These are phyloP conservation scores for Salix udensis DNA, from an alignment of 345 rosid genomes.

Conservation along the genomic window DNA sequence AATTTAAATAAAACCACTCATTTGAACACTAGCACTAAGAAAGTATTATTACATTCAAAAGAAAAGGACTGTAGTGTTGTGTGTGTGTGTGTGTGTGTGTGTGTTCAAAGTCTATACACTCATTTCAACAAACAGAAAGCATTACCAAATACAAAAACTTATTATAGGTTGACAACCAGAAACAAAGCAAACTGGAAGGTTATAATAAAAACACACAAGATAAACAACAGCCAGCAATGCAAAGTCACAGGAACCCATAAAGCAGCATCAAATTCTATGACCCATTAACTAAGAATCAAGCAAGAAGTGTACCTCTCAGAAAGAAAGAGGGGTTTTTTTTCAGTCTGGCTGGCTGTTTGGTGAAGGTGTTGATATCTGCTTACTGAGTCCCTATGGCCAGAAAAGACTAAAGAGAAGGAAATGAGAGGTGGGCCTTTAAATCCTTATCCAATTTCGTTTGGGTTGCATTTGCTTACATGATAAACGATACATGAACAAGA, in stretches of 20 bases:
- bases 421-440: slow-evolving; percentile 41
- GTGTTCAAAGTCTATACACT: neutral
- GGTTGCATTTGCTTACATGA: neutral
- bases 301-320: slow-evolving; percentile 16
- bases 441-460: slow-evolving; percentile 37
- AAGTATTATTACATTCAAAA: too few relatives aligned
- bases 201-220: neutral
- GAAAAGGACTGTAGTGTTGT: too few relatives aligned
- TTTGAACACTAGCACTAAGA: too few relatives aligned
- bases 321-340: too few relatives aligned
- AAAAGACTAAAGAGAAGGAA: slow-evolving; percentile 23
- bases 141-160: too few relatives aligned
- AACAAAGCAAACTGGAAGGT: too few relatives aligned
- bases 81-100: neutral
- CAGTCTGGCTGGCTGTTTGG: too few relatives aligned
- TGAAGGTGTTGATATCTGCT: too few relatives aligned
- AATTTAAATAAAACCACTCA: neutral
- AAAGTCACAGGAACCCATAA: neutral
- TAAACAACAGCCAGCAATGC: neutral
- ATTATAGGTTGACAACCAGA: too few relatives aligned
- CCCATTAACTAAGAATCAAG: slow-evolving; percentile 8
- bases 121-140: neutral
- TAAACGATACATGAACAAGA: neutral
- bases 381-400: too few relatives aligned
- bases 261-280: slow-evolving; percentile 6